phyloP scores from a whole-genome alignment of 164 flowering plant species.

The Dillenia suffruticosa region DNA sequence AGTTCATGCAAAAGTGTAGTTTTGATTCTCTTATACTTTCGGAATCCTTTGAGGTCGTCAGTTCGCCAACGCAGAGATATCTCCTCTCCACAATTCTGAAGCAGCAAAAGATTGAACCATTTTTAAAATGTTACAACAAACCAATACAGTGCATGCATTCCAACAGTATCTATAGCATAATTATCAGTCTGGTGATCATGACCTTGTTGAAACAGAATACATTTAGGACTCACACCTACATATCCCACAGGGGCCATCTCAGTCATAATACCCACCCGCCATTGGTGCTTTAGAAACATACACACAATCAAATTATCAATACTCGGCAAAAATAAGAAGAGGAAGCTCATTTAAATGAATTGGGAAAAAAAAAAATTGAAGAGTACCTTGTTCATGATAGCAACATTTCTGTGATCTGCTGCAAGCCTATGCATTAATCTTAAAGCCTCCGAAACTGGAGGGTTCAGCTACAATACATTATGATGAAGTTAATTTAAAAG shows the following conservation, averaged over 20 bases:
- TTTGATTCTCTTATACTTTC: conserved; percentile 91
- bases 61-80: conserved; percentile 96
- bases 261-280: conserved; percentile 95
- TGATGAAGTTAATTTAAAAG: too few relatives aligned
- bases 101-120: conserved; percentile 3
- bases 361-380: background rate
- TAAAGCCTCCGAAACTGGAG: conserved; percentile 87
- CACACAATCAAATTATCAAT: conserved; percentile 2
- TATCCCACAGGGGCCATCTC: conserved; percentile 98
- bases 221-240: conserved; percentile 92
- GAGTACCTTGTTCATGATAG: conserved; percentile 89
- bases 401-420: conserved; percentile 94
- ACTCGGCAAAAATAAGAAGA: background rate
- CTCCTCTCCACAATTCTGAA: conserved; percentile 95
- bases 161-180: background rate
- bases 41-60: conserved; percentile 94
- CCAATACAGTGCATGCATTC: background rate
- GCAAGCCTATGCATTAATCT: conserved; percentile 95
- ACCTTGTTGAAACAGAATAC: conserved; percentile 95
- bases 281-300: conserved; percentile 58
- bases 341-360: background rate
- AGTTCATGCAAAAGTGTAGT: conserved; percentile 95
- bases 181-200: conserved; percentile 3
- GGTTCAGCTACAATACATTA: conserved; percentile 50
- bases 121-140: background rate